Evolutionary conservation across 2,329 filamentous ascomycete genomes (phyloP), one percentile per base, ranked within the genome.

Genomic region (Colletotrichum tamarilloi): DNA sequence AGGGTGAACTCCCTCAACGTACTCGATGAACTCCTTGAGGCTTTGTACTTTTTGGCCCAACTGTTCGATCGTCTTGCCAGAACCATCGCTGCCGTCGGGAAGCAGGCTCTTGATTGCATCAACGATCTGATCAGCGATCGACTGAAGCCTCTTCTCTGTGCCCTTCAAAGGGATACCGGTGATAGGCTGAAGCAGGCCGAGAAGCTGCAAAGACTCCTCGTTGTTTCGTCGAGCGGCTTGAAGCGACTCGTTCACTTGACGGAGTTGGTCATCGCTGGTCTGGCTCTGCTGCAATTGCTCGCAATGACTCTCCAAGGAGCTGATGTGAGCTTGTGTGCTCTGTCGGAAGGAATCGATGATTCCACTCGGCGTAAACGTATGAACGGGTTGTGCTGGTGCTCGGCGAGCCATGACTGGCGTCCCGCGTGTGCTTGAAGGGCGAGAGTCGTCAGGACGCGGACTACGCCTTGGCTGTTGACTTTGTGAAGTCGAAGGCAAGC

Each of bases 21-120:
- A 73, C 49, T 73, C 70, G 9, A 73, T 73, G n/a, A 73, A 73
- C 22, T 73, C 70, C 14, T 73, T 73, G 19, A 73, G 70, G 7
- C 22, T 60, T 49, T 71, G 70, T 11, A 73, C 60, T n/a, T 66
- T 73, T 46, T 66, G 60, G 28, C 32, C 30, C n/a, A 73, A 12
- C 26, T 66, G n/a, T 32, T 73, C 24, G 9, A 62, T 30, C 1
- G 46, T 28, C 35, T 70, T 55, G 12, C 66, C 67, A 22, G 46
- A 26, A 4, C 42, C 19, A 7, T 60, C 56, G 16, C 58, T 24
- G 14, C 55, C 49, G 7, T 56, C 60, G 8, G 70, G 55, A 5
- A 62, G 28, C 3, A 70, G 30, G 8, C 19, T 53, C 26, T 70
- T 68, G 55, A 70, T 62, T 4, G 67, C 35, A 26, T 57, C 56